These are phyloP conservation scores for Phaeotremella skinneri DNA, from an alignment of 768 basidiomycete genomes.

Conservation along the genomic window DNA sequence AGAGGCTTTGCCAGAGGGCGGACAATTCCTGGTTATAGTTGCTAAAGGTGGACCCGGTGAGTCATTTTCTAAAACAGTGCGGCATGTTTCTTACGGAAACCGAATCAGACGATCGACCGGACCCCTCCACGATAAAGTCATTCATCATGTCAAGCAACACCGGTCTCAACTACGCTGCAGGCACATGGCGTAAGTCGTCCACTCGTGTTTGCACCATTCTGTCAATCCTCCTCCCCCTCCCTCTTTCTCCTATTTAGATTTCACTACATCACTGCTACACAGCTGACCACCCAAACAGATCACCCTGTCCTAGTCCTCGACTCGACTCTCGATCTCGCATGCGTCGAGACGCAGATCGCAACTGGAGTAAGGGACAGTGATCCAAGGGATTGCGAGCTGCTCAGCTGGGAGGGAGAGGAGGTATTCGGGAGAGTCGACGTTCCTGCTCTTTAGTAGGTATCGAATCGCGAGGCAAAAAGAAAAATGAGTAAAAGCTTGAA, in stretches of 20 bases:
- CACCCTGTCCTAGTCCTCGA: constrained; percentile 73
- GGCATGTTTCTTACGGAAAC: neutral
- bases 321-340: constrained; percentile 57
- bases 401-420: constrained; percentile 56
- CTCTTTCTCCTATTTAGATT: constrained; percentile 1
- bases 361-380: constrained; percentile 60
- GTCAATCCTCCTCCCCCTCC: neutral
- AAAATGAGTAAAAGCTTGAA: too few species aligned
- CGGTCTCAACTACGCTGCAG: constrained; percentile 78
- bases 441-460: constrained; percentile 25
- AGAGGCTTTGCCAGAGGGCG: constrained; percentile 55
- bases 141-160: constrained; percentile 76
- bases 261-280: neutral
- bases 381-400: constrained; percentile 74
- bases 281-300: constrained; percentile 57
- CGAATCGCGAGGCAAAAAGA: neutral
- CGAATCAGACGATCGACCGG: constrained; percentile 66
- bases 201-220: neutral
- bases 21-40: constrained; percentile 79
- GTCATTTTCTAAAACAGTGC: constrained; percentile 10
- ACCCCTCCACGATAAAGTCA: constrained; percentile 70
- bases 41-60: constrained; percentile 65
- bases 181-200: constrained; percentile 79
- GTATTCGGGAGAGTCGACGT: constrained; percentile 47
- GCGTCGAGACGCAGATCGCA: constrained; percentile 91